Conservation (phyloP, 2,329 filamentous ascomycete species). For the Neocatenulostroma microsporum region DNA sequence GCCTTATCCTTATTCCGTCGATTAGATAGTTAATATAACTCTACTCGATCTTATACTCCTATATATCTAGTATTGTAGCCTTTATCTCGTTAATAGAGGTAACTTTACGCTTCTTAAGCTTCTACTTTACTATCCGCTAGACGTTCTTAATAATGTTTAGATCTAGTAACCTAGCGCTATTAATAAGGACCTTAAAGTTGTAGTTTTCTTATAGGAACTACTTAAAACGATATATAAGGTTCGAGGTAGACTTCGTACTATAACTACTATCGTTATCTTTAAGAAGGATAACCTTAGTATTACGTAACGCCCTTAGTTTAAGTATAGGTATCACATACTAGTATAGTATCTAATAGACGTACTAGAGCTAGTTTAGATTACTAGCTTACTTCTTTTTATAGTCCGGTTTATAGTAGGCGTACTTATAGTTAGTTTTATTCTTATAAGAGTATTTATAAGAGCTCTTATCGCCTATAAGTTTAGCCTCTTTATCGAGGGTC, state of each 20-base stretch:
- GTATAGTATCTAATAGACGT: neutral
- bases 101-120: neutral
- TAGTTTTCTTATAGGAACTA: neutral
- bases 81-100: neutral
- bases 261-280: neutral
- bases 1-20: neutral
- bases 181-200: neutral
- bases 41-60: neutral
- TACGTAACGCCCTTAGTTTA: neutral
- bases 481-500: neutral
- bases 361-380: neutral
- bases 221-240: neutral
- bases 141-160: neutral
- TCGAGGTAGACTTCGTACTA: neutral
- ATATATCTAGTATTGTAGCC: neutral
- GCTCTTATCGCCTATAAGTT: neutral
- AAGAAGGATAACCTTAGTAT: neutral
- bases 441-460: neutral
- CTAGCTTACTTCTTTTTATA: neutral
- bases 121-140: neutral
- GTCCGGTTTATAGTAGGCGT: neutral
- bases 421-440: neutral
- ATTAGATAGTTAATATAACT: neutral
- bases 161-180: neutral
- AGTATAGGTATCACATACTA: neutral